Evolutionary conservation across 352 stramenopile genomes (phyloP), one percentile per base, ranked within the genome.

Genomic region (Pythium brachiatum): DNA sequence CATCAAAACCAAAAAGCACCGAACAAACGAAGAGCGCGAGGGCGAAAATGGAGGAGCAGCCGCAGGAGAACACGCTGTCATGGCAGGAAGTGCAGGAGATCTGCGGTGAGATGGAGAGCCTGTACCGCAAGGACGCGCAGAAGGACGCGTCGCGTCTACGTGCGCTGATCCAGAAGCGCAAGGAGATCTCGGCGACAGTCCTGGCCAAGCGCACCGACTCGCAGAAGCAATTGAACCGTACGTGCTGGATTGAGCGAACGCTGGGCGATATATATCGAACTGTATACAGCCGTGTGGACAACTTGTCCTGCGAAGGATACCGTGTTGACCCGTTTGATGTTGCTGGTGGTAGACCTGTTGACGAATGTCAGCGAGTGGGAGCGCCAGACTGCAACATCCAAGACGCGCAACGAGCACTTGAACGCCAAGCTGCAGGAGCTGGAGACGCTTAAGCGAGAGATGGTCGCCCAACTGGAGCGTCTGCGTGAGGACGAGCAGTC

Each of bases 81-180:
- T 89, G 77, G 80, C 53, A 74, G 12, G 81, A 92, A 25, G 76
- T 92, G 68, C 74, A 86, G 64, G 72, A 78, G 43, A 89, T 92
- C 68, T 82, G 79, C 64, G 71, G 57, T 21, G 76, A 90, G 39
- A 60, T 92, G 54, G 83, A 92, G 60, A 72, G 68, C 25, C 73
- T 90, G 38, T 86, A 84, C 56, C 76, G 81, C 50, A 53, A 76
- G n/a, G 81, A 88, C 56, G 81, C 81, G 18, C 66, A 63, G 41
- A 84, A 81, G 41, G 81, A 92, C 54, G 76, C 83, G 4, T 55
- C 72, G 46, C 74, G 78, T 8, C 73, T 90, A 55, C 79, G 79
- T 47, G 52, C 70, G 51, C 64, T 90, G 29, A 62, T 79, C 25
- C 68, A 88, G 43, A 84, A 88, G 67, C 76, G 77, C 60, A 79